Base-by-base conservation (phyloP, 768 basidiomycete species). In the Dentipellis fragilis region DNA sequence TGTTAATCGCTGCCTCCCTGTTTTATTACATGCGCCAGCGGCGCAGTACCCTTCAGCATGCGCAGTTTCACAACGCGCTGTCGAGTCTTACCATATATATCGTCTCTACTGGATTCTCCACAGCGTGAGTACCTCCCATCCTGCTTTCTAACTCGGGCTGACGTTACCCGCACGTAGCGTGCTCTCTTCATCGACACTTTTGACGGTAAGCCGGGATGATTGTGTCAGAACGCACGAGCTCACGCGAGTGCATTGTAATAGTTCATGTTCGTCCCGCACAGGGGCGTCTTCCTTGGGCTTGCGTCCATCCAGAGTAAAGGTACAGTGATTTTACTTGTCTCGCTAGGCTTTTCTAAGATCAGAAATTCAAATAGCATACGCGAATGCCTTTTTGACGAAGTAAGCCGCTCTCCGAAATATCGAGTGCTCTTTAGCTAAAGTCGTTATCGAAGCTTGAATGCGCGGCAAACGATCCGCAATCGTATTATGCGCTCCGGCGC, bases 261-360 rank as follows among this genome's bases (percentile, higher is more conserved):
- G 52, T 53, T 53, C 23, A 36, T 36, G 37, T 14, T 35, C 9
- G 40, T 17, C 11, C n/a, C 21, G 38, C 19, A 53, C 39, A 29
- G n/a, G 16, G 46, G 54, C 39, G 39, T 54, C 42, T 54, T 54
- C 14, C 42, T 54, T 45, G 54, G 46, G 17, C n/a, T 54, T 10
- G 54, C 46, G 6, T 29, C 54, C 9, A 46, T 54, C 19, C 54
- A 54, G 45, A 54, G 54, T 45, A 54, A 54, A 54, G 54, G 54
- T 48, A 19, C 17, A 19, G 19, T 8, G 6, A 3, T 23, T 53
- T 9, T 22, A n/a, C n/a, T n/a, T 11, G 6, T 22, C 17, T 10
- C 17, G 19, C 21, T 10, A 11, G 29, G 12, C 29, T 19, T n/a
- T 19, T 45, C 42, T 45, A 6, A 29, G 29, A 29, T 6, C 29